Percentiles rank a stretch among this genome's conserved stretches.
These are phyloP conservation scores for Trichosporon inkin DNA, from an alignment of 1,284 basidiomycete genomes.

Conservation along the genomic window DNA sequence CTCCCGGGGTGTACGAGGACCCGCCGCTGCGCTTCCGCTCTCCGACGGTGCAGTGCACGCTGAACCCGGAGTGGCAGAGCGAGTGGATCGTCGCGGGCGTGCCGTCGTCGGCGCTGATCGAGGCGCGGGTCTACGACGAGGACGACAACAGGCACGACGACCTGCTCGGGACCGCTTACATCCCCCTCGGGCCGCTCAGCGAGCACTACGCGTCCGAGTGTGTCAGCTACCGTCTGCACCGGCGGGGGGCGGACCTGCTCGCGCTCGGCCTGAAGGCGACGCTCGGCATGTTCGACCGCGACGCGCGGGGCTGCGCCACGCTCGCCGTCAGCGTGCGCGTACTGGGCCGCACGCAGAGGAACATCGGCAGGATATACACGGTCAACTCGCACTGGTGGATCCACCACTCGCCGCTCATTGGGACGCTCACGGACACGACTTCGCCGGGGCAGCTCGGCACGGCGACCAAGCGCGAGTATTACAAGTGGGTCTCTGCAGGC, in stretches of 20 bases:
- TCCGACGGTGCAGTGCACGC: constrained; percentile 46
- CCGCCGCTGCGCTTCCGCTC: constrained; percentile 50
- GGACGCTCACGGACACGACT: constrained; percentile 39
- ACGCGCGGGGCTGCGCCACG: constrained; percentile 15
- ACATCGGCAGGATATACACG: constrained; percentile 52
- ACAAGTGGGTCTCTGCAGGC: neutral
- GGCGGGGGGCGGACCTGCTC: constrained; percentile 47
- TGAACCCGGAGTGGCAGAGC: constrained; percentile 51
- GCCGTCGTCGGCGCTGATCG: constrained; percentile 47
- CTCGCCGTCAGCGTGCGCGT: constrained; percentile 45
- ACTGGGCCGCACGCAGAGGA: constrained; percentile 47
- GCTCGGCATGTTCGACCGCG: neutral
- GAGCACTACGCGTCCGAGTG: constrained; percentile 23
- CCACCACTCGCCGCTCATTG: constrained; percentile 48
- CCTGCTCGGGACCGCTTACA: constrained; percentile 50
- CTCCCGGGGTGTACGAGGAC: constrained; percentile 27
- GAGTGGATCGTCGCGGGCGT: constrained; percentile 53
- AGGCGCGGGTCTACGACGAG: constrained; percentile 51
- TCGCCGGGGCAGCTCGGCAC: constrained; percentile 14
- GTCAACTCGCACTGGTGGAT: constrained; percentile 50
- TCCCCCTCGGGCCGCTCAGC: constrained; percentile 25
- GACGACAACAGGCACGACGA: constrained; percentile 54
- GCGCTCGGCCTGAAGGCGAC: constrained; percentile 28
- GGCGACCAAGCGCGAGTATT: constrained; percentile 27
- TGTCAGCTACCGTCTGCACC: constrained; percentile 42